Conservation (phyloP, 2,329 filamentous ascomycete species). For the Alternaria infectoria region DNA sequence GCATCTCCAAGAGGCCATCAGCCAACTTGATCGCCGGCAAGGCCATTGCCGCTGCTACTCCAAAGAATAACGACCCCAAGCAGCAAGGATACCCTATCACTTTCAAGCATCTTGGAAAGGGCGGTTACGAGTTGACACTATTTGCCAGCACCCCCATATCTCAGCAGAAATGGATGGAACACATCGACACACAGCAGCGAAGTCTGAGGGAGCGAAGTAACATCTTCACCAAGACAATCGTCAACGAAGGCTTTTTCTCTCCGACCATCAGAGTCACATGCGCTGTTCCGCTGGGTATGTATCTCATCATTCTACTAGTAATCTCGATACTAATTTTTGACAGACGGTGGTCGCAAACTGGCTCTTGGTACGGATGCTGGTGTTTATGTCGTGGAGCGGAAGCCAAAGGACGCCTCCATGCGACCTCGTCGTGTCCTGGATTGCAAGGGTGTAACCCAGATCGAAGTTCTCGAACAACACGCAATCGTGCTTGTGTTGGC, state of each 20-base stretch:
- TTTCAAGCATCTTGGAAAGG: constrained; percentile 93
- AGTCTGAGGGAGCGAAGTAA: constrained; percentile 78
- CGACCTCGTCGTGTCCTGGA: constrained; percentile 86
- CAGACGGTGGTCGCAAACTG: constrained; percentile 92
- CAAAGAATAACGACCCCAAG: constrained; percentile 47
- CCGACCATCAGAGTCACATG: constrained; percentile 90
- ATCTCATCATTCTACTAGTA: not conserved
- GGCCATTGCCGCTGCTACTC: constrained; percentile 57
- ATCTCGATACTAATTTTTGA: constrained; percentile 28
- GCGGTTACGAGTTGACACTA: constrained; percentile 89
- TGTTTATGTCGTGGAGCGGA: constrained; percentile 89
- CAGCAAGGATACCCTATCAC: constrained; percentile 92
- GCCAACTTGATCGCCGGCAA: constrained; percentile 70
- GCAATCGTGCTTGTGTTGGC: constrained; percentile 87
- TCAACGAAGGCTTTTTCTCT: constrained; percentile 90
- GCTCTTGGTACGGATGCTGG: constrained; percentile 94
- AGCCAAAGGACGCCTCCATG: constrained; percentile 76
- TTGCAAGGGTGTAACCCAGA: constrained; percentile 84
- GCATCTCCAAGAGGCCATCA: constrained; percentile 83
- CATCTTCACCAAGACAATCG: constrained; percentile 70
- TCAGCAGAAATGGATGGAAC: constrained; percentile 95
- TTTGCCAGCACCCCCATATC: constrained; percentile 86
- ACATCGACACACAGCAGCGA: constrained; percentile 89
- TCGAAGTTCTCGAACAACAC: constrained; percentile 96
- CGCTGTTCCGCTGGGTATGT: constrained; percentile 85